Conservation (phyloP, 2,329 filamentous ascomycete genomes). For the Beauveria australis region DNA sequence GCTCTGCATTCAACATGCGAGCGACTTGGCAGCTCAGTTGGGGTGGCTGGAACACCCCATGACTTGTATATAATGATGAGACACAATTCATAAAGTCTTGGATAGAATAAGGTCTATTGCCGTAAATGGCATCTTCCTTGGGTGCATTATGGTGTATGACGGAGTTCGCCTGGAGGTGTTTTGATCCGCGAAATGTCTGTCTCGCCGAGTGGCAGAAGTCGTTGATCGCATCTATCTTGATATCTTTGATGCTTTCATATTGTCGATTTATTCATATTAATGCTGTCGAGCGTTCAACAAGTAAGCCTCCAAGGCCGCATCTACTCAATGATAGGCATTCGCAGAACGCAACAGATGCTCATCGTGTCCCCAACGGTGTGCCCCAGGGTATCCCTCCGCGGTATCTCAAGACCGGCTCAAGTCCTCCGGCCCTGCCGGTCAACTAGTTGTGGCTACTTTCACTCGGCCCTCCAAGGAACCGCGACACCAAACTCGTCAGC, state of each 20-base stretch:
- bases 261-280: no score
- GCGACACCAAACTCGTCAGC: constrained; percentile 43
- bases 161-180: constrained; percentile 28
- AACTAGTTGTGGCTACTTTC: neutral
- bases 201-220: no score
- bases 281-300: no score
- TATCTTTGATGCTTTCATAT: no score
- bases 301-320: no score
- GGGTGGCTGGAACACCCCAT: neutral
- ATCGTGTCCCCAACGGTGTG: neutral
- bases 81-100: no score
- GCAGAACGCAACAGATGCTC: neutral
- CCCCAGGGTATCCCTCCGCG: neutral
- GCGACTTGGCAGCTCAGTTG: neutral
- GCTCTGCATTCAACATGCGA: constrained; percentile 8
- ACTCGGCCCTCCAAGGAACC: constrained; percentile 25
- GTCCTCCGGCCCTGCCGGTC: neutral
- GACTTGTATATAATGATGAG: neutral
- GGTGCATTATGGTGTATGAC: constrained; percentile 20
- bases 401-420: neutral
- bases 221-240: no score
- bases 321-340: neutral
- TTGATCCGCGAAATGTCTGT: constrained; percentile 27
- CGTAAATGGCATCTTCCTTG: neutral
- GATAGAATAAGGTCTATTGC: no score